Conservation (phyloP, 164 flowering plant species). For the Euptelea pleiosperma region DNA sequence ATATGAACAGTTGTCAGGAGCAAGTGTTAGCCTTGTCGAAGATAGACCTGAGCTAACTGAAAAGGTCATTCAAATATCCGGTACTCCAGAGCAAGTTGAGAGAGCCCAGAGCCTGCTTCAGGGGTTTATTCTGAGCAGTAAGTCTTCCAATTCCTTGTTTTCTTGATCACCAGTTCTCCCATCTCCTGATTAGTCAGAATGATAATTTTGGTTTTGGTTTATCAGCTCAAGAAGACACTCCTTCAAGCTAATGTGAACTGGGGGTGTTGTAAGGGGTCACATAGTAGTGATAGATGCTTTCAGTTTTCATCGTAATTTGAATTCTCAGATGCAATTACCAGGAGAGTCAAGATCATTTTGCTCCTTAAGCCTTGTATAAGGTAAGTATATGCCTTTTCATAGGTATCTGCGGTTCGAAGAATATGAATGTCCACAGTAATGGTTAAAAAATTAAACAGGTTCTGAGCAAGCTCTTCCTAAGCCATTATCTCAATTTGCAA, state of each 20-base stretch:
- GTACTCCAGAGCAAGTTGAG: constrained; percentile 96
- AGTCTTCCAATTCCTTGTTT: constrained; percentile 28
- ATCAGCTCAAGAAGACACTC: constrained; percentile 56
- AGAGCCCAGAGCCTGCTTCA: constrained; percentile 97
- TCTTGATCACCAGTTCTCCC: background rate
- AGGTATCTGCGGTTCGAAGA: background rate
- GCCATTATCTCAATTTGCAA: background rate
- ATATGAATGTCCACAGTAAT: background rate
- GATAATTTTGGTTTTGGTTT: constrained; percentile 6
- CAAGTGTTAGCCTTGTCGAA: constrained; percentile 68
- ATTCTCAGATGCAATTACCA: background rate
- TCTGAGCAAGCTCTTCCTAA: constrained; percentile 1
- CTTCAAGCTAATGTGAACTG: constrained; percentile 19
- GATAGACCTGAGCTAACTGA: constrained; percentile 59
- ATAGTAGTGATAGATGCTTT: background rate
- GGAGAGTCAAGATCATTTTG: background rate
- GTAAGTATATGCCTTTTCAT: constrained; percentile 2
- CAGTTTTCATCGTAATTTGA: constrained; percentile 6
- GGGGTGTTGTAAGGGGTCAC: background rate
- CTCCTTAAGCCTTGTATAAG: constrained; percentile 14
- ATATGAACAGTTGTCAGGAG: constrained; percentile 77
- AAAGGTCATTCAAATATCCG: constrained; percentile 79
- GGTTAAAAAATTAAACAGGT: background rate
- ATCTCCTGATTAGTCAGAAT: constrained; percentile 1
- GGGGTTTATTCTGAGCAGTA: constrained; percentile 97